Evolutionary conservation across 805 yeast species (phyloP).

Genomic region (Kodamaea kaohsiungensis): DNA sequence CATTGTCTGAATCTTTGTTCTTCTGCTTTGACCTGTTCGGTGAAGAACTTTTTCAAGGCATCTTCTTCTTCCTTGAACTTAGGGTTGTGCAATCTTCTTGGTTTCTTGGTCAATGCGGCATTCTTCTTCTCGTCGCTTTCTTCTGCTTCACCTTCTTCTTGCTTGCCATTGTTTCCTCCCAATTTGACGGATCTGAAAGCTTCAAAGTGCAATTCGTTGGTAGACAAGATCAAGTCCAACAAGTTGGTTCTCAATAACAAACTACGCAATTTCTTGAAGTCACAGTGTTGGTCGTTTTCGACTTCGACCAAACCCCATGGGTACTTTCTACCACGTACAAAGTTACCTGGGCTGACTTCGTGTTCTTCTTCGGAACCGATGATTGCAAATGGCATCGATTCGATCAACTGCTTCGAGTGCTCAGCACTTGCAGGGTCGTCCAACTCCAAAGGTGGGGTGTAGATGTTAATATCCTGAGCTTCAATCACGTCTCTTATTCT

Average conservation of each 20-base stretch:
- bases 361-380: conserved; percentile 75
- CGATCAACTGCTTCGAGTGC: conserved; percentile 77
- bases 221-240: conserved; percentile 77
- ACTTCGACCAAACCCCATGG: conserved; percentile 92
- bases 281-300: conserved; percentile 83
- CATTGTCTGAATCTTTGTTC: conserved; percentile 98
- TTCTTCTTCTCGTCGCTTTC: conserved; percentile 22
- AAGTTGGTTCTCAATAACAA: conserved; percentile 78
- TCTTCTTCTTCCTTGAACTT: conserved; percentile 96
- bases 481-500: conserved; percentile 81
- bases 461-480: conserved; percentile 79
- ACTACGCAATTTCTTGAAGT: conserved; percentile 78
- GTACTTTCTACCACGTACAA: conserved; percentile 77
- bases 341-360: conserved; percentile 61
- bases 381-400: conserved; percentile 84
- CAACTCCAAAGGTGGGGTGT: conserved; percentile 78
- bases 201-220: conserved; percentile 81
- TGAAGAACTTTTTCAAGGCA: conserved; percentile 87
- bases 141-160: conserved; percentile 26
- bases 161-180: conserved; percentile 33
- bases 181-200: conserved; percentile 72
- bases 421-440: conserved; percentile 77
- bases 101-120: conserved; percentile 38
- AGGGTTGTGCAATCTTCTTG: conserved; percentile 72
- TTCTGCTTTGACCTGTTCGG: conserved; percentile 94